Conservation (phyloP, 2,329 filamentous ascomycete species). For the Phyllosticta ampelicida region DNA sequence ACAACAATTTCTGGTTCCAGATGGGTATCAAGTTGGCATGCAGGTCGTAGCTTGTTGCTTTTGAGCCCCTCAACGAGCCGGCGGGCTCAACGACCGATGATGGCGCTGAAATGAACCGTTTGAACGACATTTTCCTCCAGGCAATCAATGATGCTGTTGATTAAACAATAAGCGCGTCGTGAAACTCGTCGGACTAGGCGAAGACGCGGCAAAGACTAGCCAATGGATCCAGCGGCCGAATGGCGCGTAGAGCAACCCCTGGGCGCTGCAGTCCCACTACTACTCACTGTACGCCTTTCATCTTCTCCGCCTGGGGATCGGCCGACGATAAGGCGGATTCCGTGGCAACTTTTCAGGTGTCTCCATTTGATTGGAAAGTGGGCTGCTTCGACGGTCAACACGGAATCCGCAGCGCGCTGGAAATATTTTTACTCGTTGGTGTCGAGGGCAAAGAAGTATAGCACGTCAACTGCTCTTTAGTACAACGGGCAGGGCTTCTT, state of each 20-base stretch:
- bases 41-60: conserved; percentile 43
- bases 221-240: conserved; percentile 44
- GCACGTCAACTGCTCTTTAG: conserved; percentile 45
- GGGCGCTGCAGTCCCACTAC: conserved; percentile 52
- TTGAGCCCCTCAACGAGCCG: conserved; percentile 52
- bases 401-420: conserved; percentile 47
- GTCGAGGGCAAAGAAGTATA: conserved; percentile 38
- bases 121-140: conserved; percentile 47
- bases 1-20: conserved; percentile 45
- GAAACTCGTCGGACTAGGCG: conserved; percentile 41
- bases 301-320: conserved; percentile 42
- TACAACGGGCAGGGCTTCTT: conserved; percentile 49
- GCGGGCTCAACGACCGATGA: conserved; percentile 42
- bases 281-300: conserved; percentile 43
- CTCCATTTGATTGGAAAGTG: conserved; percentile 50
- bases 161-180: conserved; percentile 47
- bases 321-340: conserved; percentile 42
- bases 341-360: conserved; percentile 45
- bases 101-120: conserved; percentile 41
- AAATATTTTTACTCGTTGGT: conserved; percentile 47
- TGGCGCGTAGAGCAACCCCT: conserved; percentile 41
- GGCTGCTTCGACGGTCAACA: conserved; percentile 38
- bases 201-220: conserved; percentile 43
- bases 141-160: conserved; percentile 43
- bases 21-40: conserved; percentile 45